Conservation (phyloP, 148 eudicot species). For the Pharnaceum exiguum region DNA sequence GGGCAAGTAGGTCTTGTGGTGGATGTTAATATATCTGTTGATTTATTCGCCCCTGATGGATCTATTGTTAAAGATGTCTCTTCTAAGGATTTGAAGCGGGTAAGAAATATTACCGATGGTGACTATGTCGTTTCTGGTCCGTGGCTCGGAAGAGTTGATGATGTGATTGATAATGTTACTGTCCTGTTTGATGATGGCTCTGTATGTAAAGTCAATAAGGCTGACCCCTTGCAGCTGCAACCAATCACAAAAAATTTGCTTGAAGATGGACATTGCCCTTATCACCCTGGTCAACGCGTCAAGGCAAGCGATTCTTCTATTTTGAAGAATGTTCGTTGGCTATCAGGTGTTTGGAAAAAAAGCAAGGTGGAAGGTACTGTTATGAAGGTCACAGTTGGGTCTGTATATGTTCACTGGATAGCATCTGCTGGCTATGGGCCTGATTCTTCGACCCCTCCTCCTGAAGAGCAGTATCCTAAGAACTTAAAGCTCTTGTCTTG, state of each 20-base stretch:
- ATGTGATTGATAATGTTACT: constrained; percentile 80
- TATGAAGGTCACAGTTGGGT: constrained; percentile 71
- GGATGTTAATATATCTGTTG: constrained; percentile 62
- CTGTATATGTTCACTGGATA: constrained; percentile 87
- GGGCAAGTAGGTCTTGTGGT: constrained; percentile 94
- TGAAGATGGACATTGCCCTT: constrained; percentile 91
- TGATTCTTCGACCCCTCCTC: constrained; percentile 73
- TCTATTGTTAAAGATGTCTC: constrained; percentile 47
- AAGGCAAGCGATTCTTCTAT: constrained; percentile 81
- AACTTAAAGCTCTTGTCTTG: constrained; percentile 76
- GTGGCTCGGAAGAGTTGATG: constrained; percentile 95
- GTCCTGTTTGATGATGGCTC: constrained; percentile 88
- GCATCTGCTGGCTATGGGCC: constrained; percentile 97
- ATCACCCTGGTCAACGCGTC: constrained; percentile 92
- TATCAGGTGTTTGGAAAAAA: constrained; percentile 82
- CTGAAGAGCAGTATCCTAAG: constrained; percentile 91
- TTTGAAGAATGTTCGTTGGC: constrained; percentile 78
- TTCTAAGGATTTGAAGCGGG: constrained; percentile 67
- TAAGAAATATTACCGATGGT: constrained; percentile 72
- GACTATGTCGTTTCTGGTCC: constrained; percentile 88
- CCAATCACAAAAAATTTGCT: constrained; percentile 59
- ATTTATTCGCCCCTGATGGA: constrained; percentile 61
- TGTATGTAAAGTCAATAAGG: constrained; percentile 75
- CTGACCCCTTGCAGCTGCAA: constrained; percentile 81
- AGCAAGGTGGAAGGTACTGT: constrained; percentile 81